Evolutionary conservation across 768 basidiomycete genomes (phyloP).

Genomic region (Mycena pura): DNA sequence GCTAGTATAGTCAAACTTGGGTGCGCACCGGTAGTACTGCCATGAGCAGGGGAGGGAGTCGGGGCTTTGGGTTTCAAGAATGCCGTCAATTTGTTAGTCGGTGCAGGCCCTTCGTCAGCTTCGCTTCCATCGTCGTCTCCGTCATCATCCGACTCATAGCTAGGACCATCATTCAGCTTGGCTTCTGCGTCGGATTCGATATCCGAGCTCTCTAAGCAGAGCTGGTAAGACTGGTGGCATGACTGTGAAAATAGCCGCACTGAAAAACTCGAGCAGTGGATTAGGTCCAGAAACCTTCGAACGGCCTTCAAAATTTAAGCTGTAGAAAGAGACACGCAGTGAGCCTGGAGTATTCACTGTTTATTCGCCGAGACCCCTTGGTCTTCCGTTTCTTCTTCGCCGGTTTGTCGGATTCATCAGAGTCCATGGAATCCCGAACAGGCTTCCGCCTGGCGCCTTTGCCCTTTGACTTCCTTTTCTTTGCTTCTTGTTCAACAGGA

Average conservation of each 20-base stretch:
- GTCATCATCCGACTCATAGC: constrained; percentile 29
- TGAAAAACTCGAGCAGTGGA: constrained; percentile 57
- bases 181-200: constrained; percentile 59
- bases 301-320: neutral
- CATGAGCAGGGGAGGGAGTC: neutral
- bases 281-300: constrained; percentile 32
- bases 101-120: constrained; percentile 26
- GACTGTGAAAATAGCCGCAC: constrained; percentile 35
- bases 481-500: constrained; percentile 38
- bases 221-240: neutral
- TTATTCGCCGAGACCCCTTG: neutral
- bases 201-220: constrained; percentile 32
- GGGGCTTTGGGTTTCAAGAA: neutral
- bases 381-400: constrained; percentile 8
- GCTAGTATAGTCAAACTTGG: neutral
- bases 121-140: constrained; percentile 32
- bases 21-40: constrained; percentile 11
- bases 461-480: constrained; percentile 14
- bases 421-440: constrained; percentile 20
- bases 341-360: neutral
- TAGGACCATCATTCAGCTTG: constrained; percentile 36
- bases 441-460: constrained; percentile 34
- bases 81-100: constrained; percentile 9
- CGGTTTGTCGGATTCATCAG: constrained; percentile 1
- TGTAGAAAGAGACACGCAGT: neutral